phyloP scores from a whole-genome alignment of 140 eudicot genomes.

The Cichorium intybus region DNA sequence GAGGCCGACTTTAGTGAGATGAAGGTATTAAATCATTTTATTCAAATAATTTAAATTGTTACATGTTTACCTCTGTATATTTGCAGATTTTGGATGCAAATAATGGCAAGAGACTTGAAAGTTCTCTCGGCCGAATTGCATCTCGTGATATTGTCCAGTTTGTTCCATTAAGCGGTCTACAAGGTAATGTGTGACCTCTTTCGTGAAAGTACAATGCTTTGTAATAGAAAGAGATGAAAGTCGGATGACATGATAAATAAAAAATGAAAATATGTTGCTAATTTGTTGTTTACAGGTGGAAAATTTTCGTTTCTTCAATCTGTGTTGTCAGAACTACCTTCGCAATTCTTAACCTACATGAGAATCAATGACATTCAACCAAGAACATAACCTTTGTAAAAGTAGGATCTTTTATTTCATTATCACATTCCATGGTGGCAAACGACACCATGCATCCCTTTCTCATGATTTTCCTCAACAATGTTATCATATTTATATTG shows the following conservation, averaged over 20 bases:
- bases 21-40: constrained; percentile 78
- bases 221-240: no score
- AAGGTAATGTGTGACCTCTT: constrained; percentile 36
- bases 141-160: constrained; percentile 95
- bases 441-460: constrained; percentile 9
- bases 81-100: constrained; percentile 84
- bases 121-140: constrained; percentile 78
- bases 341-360: constrained; percentile 85
- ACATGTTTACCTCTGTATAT: neutral
- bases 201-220: no score
- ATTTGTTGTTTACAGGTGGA: constrained; percentile 46
- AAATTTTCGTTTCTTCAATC: constrained; percentile 80
- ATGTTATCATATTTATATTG: no score
- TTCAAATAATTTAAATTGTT: neutral
- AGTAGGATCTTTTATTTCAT: constrained; percentile 19
- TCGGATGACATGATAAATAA: neutral
- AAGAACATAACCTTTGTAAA: constrained; percentile 44
- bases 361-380: constrained; percentile 67
- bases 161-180: constrained; percentile 91
- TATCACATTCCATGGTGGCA: constrained; percentile 17
- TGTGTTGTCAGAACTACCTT: constrained; percentile 80
- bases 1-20: constrained; percentile 96
- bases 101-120: constrained; percentile 80
- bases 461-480: no score
- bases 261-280: neutral